Conservation (phyloP, 495 filamentous ascomycete genomes). For the Trichoderma gamsii region DNA sequence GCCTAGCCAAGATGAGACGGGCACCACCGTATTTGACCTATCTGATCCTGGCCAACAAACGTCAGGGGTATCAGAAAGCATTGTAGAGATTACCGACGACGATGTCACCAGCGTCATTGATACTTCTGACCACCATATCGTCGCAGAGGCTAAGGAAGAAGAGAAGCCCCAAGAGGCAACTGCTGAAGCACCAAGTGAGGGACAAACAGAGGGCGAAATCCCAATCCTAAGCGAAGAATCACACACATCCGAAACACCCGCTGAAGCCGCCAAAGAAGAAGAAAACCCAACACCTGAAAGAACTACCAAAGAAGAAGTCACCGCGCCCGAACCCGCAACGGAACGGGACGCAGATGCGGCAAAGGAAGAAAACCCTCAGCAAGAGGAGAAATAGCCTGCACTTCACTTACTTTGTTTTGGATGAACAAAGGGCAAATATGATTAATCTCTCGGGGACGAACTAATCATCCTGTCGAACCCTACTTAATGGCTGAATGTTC, state of each 20-base stretch:
- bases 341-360: not conserved
- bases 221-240: not conserved
- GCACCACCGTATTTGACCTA: not conserved
- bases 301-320: too few species aligned
- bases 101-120: not conserved
- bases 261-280: not conserved
- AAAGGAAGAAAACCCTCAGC: not conserved
- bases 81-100: not conserved
- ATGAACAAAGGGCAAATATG: too few species aligned
- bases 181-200: not conserved
- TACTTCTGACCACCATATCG: not conserved
- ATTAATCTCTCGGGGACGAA: too few species aligned
- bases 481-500: not conserved
- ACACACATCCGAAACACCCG: not conserved
- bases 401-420: not conserved
- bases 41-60: constrained; percentile 5
- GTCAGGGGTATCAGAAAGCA: constrained; percentile 1
- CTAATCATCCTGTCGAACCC: too few species aligned
- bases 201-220: not conserved
- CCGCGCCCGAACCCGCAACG: not conserved
- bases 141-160: not conserved
- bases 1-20: not conserved
- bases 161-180: not conserved
- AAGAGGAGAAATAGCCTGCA: not conserved
- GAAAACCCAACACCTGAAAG: not conserved